These are phyloP conservation scores for Magnolia officinalis DNA, from an alignment of 164 flowering plant species.

Conservation along the genomic window DNA sequence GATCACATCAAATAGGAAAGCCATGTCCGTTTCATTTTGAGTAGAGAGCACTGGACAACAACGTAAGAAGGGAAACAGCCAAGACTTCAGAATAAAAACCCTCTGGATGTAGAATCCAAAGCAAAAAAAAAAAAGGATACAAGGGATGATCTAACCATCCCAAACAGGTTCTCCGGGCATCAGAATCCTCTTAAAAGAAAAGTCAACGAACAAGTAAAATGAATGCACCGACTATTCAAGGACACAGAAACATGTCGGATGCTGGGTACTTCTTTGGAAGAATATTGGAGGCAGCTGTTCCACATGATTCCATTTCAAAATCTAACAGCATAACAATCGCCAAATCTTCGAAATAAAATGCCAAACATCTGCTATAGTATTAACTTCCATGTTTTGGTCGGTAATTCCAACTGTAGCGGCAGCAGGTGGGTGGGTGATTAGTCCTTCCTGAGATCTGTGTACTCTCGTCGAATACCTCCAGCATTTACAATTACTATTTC, in stretches of 20 bases:
- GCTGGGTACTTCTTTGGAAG: background rate
- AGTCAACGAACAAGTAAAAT: background rate
- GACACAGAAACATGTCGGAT: background rate
- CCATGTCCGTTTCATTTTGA: no score
- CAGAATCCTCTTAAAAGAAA: background rate
- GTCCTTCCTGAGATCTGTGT: conserved; percentile 78
- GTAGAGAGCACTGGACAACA: no score
- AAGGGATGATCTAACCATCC: background rate
- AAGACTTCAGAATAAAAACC: no score
- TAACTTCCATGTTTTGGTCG: background rate
- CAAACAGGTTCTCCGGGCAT: background rate
- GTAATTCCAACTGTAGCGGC: background rate
- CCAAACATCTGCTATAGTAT: background rate
- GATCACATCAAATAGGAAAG: no score
- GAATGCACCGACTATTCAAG: background rate
- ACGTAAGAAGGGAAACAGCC: no score
- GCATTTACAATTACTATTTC: conserved; percentile 71
- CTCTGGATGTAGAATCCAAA: no score
- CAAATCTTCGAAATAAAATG: background rate
- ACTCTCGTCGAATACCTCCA: conserved; percentile 60
- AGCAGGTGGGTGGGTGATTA: conserved; percentile 18
- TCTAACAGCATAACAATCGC: background rate
- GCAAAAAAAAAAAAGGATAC: no score
- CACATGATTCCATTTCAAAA: background rate
- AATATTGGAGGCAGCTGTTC: background rate